A percentile compares a stretch with the other conserved stretches of the same genome.
phyloP scores from a whole-genome alignment of 495 filamentous ascomycete genomes.

The Lentithecium fluviatile region DNA sequence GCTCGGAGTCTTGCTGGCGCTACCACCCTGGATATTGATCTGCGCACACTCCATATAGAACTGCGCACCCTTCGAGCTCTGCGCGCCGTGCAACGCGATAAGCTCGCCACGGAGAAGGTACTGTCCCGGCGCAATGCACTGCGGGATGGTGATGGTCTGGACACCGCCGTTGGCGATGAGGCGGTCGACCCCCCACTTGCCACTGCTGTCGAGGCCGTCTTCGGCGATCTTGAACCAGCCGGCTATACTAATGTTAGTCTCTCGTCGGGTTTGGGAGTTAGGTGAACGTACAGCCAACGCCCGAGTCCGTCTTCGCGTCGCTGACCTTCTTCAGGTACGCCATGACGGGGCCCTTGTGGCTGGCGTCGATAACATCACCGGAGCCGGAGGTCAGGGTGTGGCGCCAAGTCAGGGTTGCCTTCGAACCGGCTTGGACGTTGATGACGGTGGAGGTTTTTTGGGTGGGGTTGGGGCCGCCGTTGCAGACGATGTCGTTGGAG shows the following conservation, averaged over 20 bases:
- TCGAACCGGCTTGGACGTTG: conserved; percentile 46
- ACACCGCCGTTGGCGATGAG: conserved; percentile 48
- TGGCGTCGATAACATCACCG: conserved; percentile 52
- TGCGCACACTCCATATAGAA: conserved; percentile 46
- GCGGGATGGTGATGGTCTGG: conserved; percentile 51
- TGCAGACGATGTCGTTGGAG: conserved; percentile 39
- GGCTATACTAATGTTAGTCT: background rate
- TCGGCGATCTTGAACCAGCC: conserved; percentile 29
- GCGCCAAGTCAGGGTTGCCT: conserved; percentile 49
- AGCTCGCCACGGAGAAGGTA: conserved; percentile 56
- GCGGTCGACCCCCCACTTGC: conserved; percentile 56
- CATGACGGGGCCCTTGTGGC: conserved; percentile 47
- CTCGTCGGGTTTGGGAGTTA: too few species aligned
- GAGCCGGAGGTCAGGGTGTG: conserved; percentile 51
- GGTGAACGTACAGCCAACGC: conserved; percentile 16
- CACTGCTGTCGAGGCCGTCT: conserved; percentile 39
- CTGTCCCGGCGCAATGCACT: conserved; percentile 48
- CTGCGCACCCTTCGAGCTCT: conserved; percentile 47
- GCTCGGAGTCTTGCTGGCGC: conserved; percentile 15
- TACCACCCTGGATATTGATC: conserved; percentile 25
- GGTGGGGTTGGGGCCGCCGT: conserved; percentile 43
- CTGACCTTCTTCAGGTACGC: conserved; percentile 30
- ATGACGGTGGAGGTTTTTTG: conserved; percentile 39
- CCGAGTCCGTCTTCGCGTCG: conserved; percentile 19
- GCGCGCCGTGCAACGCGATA: conserved; percentile 51